Base-by-base conservation (phyloP, 331 rosid species). In the Prunus yedoensis region DNA sequence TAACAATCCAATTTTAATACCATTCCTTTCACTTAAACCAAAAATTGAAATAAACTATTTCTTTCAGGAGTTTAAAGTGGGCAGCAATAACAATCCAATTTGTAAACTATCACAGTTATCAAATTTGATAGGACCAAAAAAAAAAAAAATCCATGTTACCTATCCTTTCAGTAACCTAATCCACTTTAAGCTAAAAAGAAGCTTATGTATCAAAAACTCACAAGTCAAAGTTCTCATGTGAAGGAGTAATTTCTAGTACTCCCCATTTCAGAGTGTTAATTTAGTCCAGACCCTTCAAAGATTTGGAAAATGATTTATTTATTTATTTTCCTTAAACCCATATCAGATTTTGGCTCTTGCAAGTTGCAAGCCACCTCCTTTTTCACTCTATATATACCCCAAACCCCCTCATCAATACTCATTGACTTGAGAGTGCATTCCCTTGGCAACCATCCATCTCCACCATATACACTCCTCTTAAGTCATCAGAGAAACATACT, bases 331-430 rank as follows among this genome's bases (percentile, higher is more conserved):
- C 9, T 11, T n/a, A 71, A 35, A 49, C 59, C n/a, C 38, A 18
- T 5, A 30, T 76, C 21, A 35, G 35, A 73, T 60, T 68, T 68
- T 51, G 63, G 27, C 52, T 41, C 28, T 3, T 25, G n/a, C 61
- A 68, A 59, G 77, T 0, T 0, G 0, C 38, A 23, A 5, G 49
- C 28, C 16, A 21, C 54, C 32, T 0, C 50, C 51, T 28, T 30
- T 8, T 64, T 47, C 66, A n/a, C 78, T 20, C 71, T 83, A 84
- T 90, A 85, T 87, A 80, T 83, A 85, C 68, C 28, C 85, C 71
- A 51, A 59, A 23, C 72, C 59, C 53, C 28, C 82, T 21, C 86
- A 62, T 62, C 41, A 28, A 43, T 49, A 68, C 76, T 76, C 89
- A 81, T 81, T 79, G 47, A 81, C 75, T 81, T 70, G 30, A 70